Base-by-base conservation (phyloP, 805 yeast genomes). In the Naumovozyma dairenensis region DNA sequence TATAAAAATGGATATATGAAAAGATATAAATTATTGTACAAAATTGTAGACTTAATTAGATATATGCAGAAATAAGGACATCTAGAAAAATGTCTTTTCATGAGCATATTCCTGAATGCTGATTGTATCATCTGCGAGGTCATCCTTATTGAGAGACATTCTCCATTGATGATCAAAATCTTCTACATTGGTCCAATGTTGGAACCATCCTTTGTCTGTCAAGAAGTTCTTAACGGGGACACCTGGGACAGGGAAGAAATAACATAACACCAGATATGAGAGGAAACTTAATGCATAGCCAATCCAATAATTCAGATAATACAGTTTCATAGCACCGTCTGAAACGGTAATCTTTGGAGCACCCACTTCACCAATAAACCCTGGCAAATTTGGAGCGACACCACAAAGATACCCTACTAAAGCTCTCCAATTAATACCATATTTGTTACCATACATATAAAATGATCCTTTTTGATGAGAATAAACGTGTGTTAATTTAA, bases 361-460 rank as follows among this genome's bases (percentile, higher is more conserved):
- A 26, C 77, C 80, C 14, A 82, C 77, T 10, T 82, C 57, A 25
- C 60, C 60, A 25, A 60, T 52, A 34, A 62, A 51, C 28, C 66
- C 66, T 13, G 66, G 66, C 35, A 62, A 45, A 35, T 60, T 60
- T 28, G 66, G 66, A 6, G 57, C 60, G 31, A 60, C 53, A 37
- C 66, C 65, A 35, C 58, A 46, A 15, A 57, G 21, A 38, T 59
- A 84, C 2, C 93, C 89, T 21, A 69, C 74, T 44, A 71, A 75
- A 1, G 87, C 94, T 45, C 92, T 69, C 82, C 87, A 80, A 54
- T 82, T 81, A 59, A 72, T 49, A 20, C 94, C 94, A 37, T 53
- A 48, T 22, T 38, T 46, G 62, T 65, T 63, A 64, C 77, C 65
- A 62, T 69, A 66, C 80, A 81, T 44, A 60, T 59, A 41, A 56